Conservation (phyloP, 805 yeast species). For the Saccharomycopsis sp. region DNA sequence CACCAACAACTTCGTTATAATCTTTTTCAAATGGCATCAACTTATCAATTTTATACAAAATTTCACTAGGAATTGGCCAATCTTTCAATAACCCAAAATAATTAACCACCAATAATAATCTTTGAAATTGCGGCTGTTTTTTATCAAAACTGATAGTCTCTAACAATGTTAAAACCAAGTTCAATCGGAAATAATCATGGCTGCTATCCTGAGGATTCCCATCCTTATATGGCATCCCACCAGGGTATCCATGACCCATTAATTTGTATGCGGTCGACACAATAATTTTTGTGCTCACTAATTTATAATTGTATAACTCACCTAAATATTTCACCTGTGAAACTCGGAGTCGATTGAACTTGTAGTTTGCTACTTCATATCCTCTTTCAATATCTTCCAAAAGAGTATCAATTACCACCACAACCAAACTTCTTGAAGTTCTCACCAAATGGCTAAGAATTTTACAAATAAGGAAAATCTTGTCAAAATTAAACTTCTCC, state of each 20-base stretch:
- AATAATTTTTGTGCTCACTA: constrained; percentile 29
- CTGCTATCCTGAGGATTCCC: constrained; percentile 47
- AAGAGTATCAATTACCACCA: constrained; percentile 50
- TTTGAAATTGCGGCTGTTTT: not conserved
- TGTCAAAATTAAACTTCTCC: constrained; percentile 53
- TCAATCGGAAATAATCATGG: constrained; percentile 65
- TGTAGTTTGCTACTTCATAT: constrained; percentile 55
- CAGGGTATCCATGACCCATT: not conserved
- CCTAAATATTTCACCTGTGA: constrained; percentile 56
- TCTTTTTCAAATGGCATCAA: constrained; percentile 30
- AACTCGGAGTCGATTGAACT: constrained; percentile 51
- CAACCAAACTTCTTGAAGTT: constrained; percentile 35
- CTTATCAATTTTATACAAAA: constrained; percentile 43
- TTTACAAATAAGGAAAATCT: constrained; percentile 42
- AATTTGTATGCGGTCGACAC: not conserved
- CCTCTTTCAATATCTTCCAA: constrained; percentile 61
- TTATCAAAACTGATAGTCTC: constrained; percentile 24
- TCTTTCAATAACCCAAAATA: constrained; percentile 60
- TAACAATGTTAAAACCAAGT: constrained; percentile 42
- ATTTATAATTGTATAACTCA: constrained; percentile 43
- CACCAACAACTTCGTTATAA: constrained; percentile 4
- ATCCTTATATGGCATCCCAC: not conserved
- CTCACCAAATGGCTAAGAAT: constrained; percentile 34
- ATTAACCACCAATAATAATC: constrained; percentile 55
- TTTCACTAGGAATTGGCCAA: constrained; percentile 57